Base-by-base conservation (phyloP, 106 monocot species). In the Phalaenopsis aphrodite region DNA sequence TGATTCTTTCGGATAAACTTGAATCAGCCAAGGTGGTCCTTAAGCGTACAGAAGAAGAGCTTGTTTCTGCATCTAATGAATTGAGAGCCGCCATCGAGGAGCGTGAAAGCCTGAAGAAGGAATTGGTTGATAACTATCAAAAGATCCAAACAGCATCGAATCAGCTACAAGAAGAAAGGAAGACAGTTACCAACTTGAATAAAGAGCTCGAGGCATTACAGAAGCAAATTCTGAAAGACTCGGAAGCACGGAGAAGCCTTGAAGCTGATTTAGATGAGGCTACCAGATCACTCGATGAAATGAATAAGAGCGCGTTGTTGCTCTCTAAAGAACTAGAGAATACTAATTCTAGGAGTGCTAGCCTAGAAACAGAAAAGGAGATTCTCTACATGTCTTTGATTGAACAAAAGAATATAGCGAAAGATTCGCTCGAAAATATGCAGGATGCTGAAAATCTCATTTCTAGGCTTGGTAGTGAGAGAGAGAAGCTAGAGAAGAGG, bases 381-480 rank as follows among this genome's bases (percentile, higher is more conserved):
- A 79, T 91, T 81, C 75, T 99, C 15, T 86, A 85, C 37, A 88
- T 87, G 71, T 84, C 94, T 17, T 78, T 95, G 10, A 46, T 76
- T 2, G 91, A 92, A 47, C 92, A 99, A 73, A 93, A 84, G 67
- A 83, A 88, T 37, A 42, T 83, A 23, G 38, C 91, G 18, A 87
- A 85, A 76, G 89, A 91, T 82, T 88, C 88, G 16, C 73, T 86
- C 42, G 98, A 94, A 75, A 95, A 94, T 77, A 81, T 95, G 45
- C 93, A 91, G 80, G 94, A 99, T 87, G 92, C 98, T 3, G 85
- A 95, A 43, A 89, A 83, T 47, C 81, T 94, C 64, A 89, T 95
- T 8, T 65, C 47, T 2, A 88, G 83, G 77, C 86, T 95, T 76
- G 89, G 84, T 24, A 69, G 43, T 23, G 98, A 99, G 77, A 91